Evolutionary conservation across 108 stramenopile species (phyloP), one percentile per base, ranked within the genome.

Genomic region (Aurantiochytrium sp.): DNA sequence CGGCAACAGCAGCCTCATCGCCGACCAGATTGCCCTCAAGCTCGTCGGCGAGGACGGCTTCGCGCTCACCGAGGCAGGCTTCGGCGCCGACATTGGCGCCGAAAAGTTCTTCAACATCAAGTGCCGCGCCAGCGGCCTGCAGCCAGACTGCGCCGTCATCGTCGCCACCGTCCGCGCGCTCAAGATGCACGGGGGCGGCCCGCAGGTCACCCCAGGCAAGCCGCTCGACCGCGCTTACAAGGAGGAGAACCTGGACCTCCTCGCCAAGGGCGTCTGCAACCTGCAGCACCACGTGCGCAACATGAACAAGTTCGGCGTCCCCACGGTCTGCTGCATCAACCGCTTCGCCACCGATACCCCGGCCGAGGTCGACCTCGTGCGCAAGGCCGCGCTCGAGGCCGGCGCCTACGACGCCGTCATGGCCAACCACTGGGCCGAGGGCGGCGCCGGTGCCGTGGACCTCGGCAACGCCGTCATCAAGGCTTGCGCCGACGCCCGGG

Each of bases 51-150:
- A 93, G 88, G 97, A 98, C 45, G 99, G 99, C 41, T 97, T 94
- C 85, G 95, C 95, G 52, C 96, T 99, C 45, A 99, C 98, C 12
- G 99, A 99, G 91, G 98, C 98, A 21, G 98, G 98, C 10, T 99
- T 99, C 90, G 98, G 98, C 4, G 95, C 98, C 10, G 97, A 98
- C 88, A 97, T 98, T 91, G 98, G 98, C 36, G 95, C 96, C 95
- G 98, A 98, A 87, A 99, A 99, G 90, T 98, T 98, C 91, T 98
- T 98, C 95, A 97, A 99, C 92, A 98, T 99, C 89, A 99, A 99
- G 93, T 98, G 97, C 89, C 92, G 99, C 2, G 92, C 93, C 88
- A 93, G 92, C 41, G 96, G 96, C 3, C 90, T 98, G 15, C 95
- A 93, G 89, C 99, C 99, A 0, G 94, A 95, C 73, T 96, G 95